phyloP scores from a whole-genome alignment of 2,329 filamentous ascomycete genomes.

The Botrytis pseudocinerea region DNA sequence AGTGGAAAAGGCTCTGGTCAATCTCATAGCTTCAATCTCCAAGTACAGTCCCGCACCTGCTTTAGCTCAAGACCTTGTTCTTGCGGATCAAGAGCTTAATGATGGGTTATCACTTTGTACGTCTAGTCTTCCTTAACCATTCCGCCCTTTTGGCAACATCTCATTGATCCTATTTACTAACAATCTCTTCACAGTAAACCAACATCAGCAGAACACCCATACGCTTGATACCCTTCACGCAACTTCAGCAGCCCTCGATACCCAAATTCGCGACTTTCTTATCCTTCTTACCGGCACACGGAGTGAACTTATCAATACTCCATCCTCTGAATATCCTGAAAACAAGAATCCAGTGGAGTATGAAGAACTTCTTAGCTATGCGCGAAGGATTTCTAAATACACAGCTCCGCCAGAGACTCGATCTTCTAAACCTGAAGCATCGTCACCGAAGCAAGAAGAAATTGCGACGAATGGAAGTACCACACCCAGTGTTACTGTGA shows the following conservation, averaged over 20 bases:
- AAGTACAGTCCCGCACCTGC: constrained; percentile 75
- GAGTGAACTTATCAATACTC: constrained; percentile 67
- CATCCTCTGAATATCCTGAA: constrained; percentile 56
- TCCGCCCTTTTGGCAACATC: background rate
- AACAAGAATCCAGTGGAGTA: constrained; percentile 61
- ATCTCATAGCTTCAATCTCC: constrained; percentile 75
- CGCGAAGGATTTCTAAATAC: constrained; percentile 76
- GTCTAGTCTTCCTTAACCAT: constrained; percentile 22
- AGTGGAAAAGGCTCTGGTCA: constrained; percentile 65
- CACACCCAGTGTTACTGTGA: constrained; percentile 31
- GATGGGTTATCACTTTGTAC: constrained; percentile 65
- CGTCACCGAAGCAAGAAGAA: constrained; percentile 8
- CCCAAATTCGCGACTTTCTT: constrained; percentile 71
- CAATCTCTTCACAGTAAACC: constrained; percentile 55
- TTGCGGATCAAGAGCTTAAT: constrained; percentile 68
- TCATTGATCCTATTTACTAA: background rate
- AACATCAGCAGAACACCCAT: constrained; percentile 72
- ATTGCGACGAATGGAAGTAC: constrained; percentile 36
- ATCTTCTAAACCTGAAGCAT: constrained; percentile 9
- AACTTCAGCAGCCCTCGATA: constrained; percentile 64
- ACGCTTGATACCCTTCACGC: constrained; percentile 69
- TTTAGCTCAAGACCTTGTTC: constrained; percentile 67
- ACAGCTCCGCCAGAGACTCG: constrained; percentile 59
- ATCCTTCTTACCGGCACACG: constrained; percentile 70
- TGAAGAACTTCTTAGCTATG: constrained; percentile 73